phyloP scores from a whole-genome alignment of 208 protist species.

The Crithidia sp. region DNA sequence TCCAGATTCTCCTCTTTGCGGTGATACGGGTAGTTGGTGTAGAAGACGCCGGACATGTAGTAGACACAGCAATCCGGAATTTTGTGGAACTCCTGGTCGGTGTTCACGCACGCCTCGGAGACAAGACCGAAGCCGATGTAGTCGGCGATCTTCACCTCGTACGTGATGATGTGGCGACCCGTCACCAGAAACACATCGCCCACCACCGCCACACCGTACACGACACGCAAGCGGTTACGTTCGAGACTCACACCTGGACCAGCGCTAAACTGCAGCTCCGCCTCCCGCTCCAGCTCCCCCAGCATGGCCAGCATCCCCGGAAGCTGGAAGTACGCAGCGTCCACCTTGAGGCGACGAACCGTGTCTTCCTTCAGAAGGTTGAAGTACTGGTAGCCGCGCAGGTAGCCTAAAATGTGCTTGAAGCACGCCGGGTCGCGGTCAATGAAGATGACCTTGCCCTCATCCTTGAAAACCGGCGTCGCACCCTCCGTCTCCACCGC shows the following conservation, averaged over 20 bases:
- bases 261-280: slow-evolving; percentile 47
- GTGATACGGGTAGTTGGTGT: slow-evolving; percentile 90
- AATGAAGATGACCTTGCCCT: slow-evolving; percentile 71
- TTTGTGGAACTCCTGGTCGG: slow-evolving; percentile 91
- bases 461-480: slow-evolving; percentile 55
- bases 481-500: slow-evolving; percentile 10
- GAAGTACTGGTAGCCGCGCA: slow-evolving; percentile 81
- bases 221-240: slow-evolving; percentile 75
- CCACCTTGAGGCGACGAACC: slow-evolving; percentile 62
- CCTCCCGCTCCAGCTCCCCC: slow-evolving; percentile 33
- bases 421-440: slow-evolving; percentile 88
- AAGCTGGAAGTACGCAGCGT: slow-evolving; percentile 84
- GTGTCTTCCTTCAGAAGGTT: slow-evolving; percentile 70
- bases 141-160: slow-evolving; percentile 72
- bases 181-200: slow-evolving; percentile 79
- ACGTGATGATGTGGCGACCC: slow-evolving; percentile 82
- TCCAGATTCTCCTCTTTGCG: slow-evolving; percentile 88
- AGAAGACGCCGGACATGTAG: slow-evolving; percentile 94
- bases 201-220: slow-evolving; percentile 83
- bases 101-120: slow-evolving; percentile 76
- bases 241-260: slow-evolving; percentile 83
- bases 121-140: slow-evolving; percentile 92
- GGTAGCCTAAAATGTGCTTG: slow-evolving; percentile 81
- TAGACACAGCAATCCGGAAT: slow-evolving; percentile 88
- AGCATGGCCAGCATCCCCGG: slow-evolving; percentile 57